Evolutionary conservation across 148 eudicot genomes (phyloP).

Genomic region (Mesembryanthemum crystallinum): DNA sequence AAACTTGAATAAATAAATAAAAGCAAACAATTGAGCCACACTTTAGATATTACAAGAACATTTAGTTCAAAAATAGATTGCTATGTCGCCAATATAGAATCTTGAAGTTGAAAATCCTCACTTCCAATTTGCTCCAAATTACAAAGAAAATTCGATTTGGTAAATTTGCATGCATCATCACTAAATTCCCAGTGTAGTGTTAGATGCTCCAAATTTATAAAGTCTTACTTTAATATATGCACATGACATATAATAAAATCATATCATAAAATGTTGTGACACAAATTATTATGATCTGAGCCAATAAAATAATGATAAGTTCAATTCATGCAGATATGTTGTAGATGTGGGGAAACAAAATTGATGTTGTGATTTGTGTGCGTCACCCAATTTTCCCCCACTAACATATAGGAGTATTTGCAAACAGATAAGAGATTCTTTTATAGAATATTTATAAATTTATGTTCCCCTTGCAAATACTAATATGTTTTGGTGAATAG

Average conservation of each 20-base stretch:
- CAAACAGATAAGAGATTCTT: constrained; percentile 8
- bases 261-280: neutral
- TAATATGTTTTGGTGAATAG: constrained; percentile 21
- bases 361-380: constrained; percentile 18
- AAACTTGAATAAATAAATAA: too few species aligned
- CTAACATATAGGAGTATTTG: too few species aligned
- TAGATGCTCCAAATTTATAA: too few species aligned
- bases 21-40: too few species aligned
- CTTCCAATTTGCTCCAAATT: neutral
- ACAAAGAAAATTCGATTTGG: constrained; percentile 12
- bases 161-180: neutral
- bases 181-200: neutral
- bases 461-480: neutral
- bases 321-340: constrained; percentile 9
- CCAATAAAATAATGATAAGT: neutral
- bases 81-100: neutral
- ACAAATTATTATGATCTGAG: neutral
- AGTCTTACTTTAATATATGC: neutral
- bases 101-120: neutral
- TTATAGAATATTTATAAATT: neutral
- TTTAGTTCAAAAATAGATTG: too few species aligned
- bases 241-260: neutral
- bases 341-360: constrained; percentile 6
- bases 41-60: too few species aligned
- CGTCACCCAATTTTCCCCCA: too few species aligned